Percentiles rank a stretch among this genome's conserved stretches.
Conservation (phyloP, 2,329 filamentous ascomycete genomes). For the Talaromyces albobiverticillius region DNA sequence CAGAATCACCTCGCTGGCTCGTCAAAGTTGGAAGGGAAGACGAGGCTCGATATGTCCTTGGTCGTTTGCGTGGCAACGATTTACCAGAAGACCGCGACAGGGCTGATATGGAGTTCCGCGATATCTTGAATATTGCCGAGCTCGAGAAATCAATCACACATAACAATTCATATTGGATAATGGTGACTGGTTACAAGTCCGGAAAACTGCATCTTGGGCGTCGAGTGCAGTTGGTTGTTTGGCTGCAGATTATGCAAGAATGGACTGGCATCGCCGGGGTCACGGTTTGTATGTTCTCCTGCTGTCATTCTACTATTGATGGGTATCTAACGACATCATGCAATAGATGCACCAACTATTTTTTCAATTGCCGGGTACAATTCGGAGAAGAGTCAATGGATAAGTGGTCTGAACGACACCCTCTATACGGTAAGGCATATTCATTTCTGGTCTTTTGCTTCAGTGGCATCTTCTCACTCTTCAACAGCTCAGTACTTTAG, state of each 20-base stretch:
- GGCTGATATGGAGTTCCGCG: slow-evolving; percentile 64
- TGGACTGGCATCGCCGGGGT: slow-evolving; percentile 70
- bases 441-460: background rate
- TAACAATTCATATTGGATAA: slow-evolving; percentile 58
- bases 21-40: slow-evolving; percentile 64
- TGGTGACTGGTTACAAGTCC: slow-evolving; percentile 65
- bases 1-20: slow-evolving; percentile 60
- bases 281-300: slow-evolving; percentile 51
- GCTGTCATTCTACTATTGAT: background rate
- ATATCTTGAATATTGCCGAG: slow-evolving; percentile 63
- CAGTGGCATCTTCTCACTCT: background rate
- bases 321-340: background rate
- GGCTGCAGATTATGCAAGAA: slow-evolving; percentile 69
- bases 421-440: slow-evolving; percentile 49
- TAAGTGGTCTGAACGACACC: slow-evolving; percentile 57
- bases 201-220: slow-evolving; percentile 65
- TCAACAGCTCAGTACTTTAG: slow-evolving; percentile 59
- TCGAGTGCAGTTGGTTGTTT: slow-evolving; percentile 67
- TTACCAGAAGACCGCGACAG: slow-evolving; percentile 48
- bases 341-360: slow-evolving; percentile 49
- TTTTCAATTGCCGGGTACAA: slow-evolving; percentile 67
- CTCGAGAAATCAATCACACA: slow-evolving; percentile 57
- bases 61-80: slow-evolving; percentile 59
- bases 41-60: slow-evolving; percentile 65
- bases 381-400: slow-evolving; percentile 60